Percentiles rank a stretch among this genome's conserved stretches.
These are phyloP conservation scores for Puya raimondii DNA, from an alignment of 176 grass and related monocot species.

Conservation along the genomic window DNA sequence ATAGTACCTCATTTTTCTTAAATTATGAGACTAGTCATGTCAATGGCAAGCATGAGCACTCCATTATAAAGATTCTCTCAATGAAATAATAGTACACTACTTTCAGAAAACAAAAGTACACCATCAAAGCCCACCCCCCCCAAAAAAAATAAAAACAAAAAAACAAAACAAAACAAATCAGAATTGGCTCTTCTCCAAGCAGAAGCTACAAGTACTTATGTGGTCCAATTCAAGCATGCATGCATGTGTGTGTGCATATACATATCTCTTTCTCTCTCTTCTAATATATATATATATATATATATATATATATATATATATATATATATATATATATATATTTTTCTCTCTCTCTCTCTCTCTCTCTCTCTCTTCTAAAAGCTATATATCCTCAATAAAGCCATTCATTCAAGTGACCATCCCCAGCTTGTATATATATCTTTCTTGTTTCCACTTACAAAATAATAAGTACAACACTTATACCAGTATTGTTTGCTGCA, in stretches of 20 bases:
- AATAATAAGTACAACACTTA: too few species aligned
- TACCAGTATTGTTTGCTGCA: too few species aligned
- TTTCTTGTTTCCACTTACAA: too few species aligned
- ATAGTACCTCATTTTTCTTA: not conserved
- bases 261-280: not conserved
- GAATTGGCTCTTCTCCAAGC: not conserved
- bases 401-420: too few species aligned
- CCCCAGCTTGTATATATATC: too few species aligned
- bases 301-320: too few species aligned
- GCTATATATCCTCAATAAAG: too few species aligned
- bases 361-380: too few species aligned
- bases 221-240: conserved; percentile 3
- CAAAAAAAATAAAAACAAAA: not conserved
- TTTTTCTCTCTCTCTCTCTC: too few species aligned
- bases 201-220: not conserved
- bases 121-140: not conserved
- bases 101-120: not conserved
- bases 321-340: too few species aligned
- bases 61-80: not conserved
- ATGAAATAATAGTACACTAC: not conserved
- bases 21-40: conserved; percentile 1
- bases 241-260: not conserved
- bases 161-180: not conserved
- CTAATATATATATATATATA: too few species aligned
- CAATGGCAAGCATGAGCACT: conserved; percentile 5